Conservation (phyloP, 495 filamentous ascomycete species). For the Parmelia sp. region DNA sequence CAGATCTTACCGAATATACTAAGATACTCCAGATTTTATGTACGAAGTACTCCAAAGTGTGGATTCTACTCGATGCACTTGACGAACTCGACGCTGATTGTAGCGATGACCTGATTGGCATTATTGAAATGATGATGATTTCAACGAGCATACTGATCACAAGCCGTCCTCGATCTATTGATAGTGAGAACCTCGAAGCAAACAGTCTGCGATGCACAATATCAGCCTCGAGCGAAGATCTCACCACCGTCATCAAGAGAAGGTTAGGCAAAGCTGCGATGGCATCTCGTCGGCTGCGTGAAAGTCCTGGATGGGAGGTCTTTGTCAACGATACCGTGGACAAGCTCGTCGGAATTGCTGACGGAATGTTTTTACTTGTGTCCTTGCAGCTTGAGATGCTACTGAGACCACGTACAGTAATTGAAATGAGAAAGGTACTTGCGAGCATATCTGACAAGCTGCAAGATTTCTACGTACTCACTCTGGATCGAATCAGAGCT, state of each 20-base stretch:
- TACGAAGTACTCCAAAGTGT: background rate
- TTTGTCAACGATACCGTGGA: constrained; percentile 5
- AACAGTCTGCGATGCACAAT: constrained; percentile 3
- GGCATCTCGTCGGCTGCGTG: background rate
- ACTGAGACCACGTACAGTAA: constrained; percentile 4
- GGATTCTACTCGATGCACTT: constrained; percentile 12
- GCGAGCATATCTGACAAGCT: background rate
- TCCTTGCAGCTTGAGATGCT: constrained; percentile 10
- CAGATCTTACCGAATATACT: background rate
- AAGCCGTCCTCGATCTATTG: constrained; percentile 2
- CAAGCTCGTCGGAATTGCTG: background rate
- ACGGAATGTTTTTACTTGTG: constrained; percentile 11
- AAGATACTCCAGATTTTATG: background rate
- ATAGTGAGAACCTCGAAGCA: background rate
- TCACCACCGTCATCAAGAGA: background rate
- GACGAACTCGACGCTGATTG: constrained; percentile 1
- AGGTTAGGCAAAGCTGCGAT: constrained; percentile 4
- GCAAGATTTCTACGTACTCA: constrained; percentile 3
- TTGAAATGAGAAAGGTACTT: constrained; percentile 8
- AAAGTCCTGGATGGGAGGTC: background rate
- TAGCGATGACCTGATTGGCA: background rate
- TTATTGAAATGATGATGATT: constrained; percentile 4
- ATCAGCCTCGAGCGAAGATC: constrained; percentile 4
- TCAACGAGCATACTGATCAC: background rate
- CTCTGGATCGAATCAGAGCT: constrained; percentile 2